Evolutionary conservation across 139 green algal genomes (phyloP).

Genomic region (Closterium sp.): DNA sequence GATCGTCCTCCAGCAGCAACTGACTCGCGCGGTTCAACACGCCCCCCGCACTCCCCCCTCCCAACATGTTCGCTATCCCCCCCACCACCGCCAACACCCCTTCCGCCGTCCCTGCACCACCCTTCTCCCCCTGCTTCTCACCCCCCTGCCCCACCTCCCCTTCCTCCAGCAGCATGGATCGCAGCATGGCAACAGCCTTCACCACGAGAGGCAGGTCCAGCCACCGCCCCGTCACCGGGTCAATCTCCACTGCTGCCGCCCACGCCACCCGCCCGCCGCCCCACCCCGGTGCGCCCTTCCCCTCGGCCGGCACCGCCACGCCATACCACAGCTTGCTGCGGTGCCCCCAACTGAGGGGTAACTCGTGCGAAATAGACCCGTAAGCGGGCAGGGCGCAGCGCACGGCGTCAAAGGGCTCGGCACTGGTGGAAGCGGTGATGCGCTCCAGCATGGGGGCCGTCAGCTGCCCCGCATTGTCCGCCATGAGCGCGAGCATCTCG

Average conservation of each 20-base stretch:
- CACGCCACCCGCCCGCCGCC: conserved; percentile 1
- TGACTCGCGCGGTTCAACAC: neutral
- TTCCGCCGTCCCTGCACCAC: neutral
- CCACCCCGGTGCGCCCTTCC: neutral
- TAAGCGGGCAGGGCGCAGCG: conserved; percentile 27
- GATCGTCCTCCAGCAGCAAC: neutral
- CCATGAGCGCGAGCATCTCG: conserved; percentile 36
- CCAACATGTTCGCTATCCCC: neutral
- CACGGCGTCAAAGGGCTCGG: conserved; percentile 42
- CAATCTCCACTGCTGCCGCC: conserved; percentile 4
- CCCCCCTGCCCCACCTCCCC: conserved; percentile 2
- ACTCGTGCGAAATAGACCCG: conserved; percentile 13
- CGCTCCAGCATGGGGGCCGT: conserved; percentile 30
- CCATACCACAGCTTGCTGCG: conserved; percentile 46
- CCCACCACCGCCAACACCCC: neutral
- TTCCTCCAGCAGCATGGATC: conserved; percentile 25
- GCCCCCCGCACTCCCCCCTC: neutral
- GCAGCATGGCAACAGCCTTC: conserved; percentile 40
- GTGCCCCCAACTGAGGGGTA: conserved; percentile 17
- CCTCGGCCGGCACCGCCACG: conserved; percentile 25
- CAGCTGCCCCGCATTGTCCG: conserved; percentile 40
- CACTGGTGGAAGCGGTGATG: conserved; percentile 21
- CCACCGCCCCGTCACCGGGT: conserved; percentile 26
- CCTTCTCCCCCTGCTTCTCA: neutral
- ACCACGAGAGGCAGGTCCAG: conserved; percentile 29